Evolutionary conservation across 495 filamentous ascomycete species (phyloP), one percentile per base, ranked within the genome.

Genomic region (Collariella sp.): DNA sequence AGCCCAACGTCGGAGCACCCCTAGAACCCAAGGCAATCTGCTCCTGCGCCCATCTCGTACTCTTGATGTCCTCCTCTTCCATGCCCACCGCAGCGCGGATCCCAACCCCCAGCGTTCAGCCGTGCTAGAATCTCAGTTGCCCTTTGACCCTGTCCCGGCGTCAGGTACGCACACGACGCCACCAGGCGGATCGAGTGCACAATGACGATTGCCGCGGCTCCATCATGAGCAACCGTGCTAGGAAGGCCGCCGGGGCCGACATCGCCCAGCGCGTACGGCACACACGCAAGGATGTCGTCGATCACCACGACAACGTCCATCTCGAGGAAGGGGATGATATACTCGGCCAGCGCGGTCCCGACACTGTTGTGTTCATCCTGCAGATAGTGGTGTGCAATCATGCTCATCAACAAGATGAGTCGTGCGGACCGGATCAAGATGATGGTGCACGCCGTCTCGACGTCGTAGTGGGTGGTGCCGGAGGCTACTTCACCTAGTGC

Each of bases 261-360:
- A 18, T 64, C 58, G n/a, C 61, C 61, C 29, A 64, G 55, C 26
- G 58, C 61, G 35, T 61, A 64, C 12, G 61, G 61, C 31, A 64
- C 58, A 22, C 44, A 46, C 35, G 54, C 50, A 5, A 64, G 49
- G 48, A 61, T 64, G 31, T 64, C 61, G 26, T 64, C 61, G 29
- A 64, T 59, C 18, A 50, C 26, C 2, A 40, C 3, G 12, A 13
- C 42, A 9, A 56, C 52, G 10, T 54, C 44, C 22, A 26, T 15
- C 35, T 61, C 23, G 6, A 64, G 35, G 12, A 56, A 15, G 1
- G 61, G 55, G 13, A 58, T 35, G 11, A 58, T 35, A 7, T 40
- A 61, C 12, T 58, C 36, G 12, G 24, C 49, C 49, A 59, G 54
- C 9, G 48, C 38, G 38, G 31, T 39, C 0, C n/a, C 36, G 10